These are phyloP conservation scores for Ilyonectria robusta DNA, from an alignment of 2,329 filamentous ascomycete species.

Conservation along the genomic window DNA sequence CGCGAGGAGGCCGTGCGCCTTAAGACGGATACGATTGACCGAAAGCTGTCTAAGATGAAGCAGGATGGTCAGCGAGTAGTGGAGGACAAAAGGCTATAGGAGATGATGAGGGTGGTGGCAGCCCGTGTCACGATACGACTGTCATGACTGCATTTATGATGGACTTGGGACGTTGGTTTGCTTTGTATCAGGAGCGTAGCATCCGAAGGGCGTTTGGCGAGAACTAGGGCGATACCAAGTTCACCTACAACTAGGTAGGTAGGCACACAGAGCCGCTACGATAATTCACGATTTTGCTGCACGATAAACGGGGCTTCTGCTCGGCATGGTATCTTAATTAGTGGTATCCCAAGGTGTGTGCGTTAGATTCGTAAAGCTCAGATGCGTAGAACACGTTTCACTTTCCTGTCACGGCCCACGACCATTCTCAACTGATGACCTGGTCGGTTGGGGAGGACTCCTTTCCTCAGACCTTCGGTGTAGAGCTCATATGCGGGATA, in stretches of 20 bases:
- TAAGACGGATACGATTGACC: conserved; percentile 68
- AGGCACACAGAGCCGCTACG: conserved; percentile 19
- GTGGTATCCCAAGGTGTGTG: conserved; percentile 24
- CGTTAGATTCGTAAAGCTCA: conserved; percentile 63
- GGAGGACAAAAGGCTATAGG: conserved; percentile 53
- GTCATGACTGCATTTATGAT: conserved; percentile 46
- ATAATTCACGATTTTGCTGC: conserved; percentile 21
- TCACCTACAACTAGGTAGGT: conserved; percentile 25
- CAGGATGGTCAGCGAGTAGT: conserved; percentile 71
- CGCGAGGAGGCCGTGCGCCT: conserved; percentile 68
- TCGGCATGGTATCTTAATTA: conserved; percentile 28
- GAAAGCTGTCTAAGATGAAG: conserved; percentile 68
- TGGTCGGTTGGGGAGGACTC: conserved; percentile 66
- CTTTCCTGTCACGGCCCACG: conserved; percentile 72
- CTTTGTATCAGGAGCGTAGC: conserved; percentile 33
- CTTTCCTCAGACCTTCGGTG: conserved; percentile 69
- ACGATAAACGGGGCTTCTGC: not conserved
- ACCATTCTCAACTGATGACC: conserved; percentile 73
- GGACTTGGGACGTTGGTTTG: conserved; percentile 42
- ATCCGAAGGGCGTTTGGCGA: conserved; percentile 36
- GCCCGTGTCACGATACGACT: conserved; percentile 36
- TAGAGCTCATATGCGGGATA: conserved; percentile 82
- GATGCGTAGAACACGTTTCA: conserved; percentile 69
- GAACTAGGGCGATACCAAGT: conserved; percentile 30
- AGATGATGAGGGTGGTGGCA: not conserved